Base-by-base conservation (phyloP, 1,284 basidiomycete species). In the Meripilus lineatus region DNA sequence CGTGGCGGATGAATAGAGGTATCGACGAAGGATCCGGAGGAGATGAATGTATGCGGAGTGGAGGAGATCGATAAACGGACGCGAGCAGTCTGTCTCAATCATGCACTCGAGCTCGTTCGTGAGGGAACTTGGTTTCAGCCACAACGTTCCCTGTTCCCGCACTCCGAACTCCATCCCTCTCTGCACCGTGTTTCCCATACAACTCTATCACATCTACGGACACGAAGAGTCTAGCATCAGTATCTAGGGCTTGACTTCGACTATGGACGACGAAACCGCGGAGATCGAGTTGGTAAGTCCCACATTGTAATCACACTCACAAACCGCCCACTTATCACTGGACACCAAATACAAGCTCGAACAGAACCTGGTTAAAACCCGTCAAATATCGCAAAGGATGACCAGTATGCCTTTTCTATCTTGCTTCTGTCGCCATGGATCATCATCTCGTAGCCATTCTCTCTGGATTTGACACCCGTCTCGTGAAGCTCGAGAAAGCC, bases 361-460 rank as follows among this genome's bases (percentile, higher is more conserved):
- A 65, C 87, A 90, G 63, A 89, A 90, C 59, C 70, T 90, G 37
- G 81, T 85, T 62, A 90, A 89, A 64, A 89, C 87, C 0, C 75
- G 77, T 20, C 86, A 86, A 55, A 85, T 87, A 47, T 89, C 86
- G 1, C 82, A 85, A 55, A 70, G 84, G 39, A 89, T 90, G 87
- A 89, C 78, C 51, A 77, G 86, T 89, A 65, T 47, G 83, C 66
- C 5, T 7, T 14, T 18, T 11, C 8, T 7, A 2, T 17, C 4
- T 20, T 11, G 18, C 14, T 13, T 17, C 32, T 26, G 32, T 22
- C 32, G 40, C 30, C 47, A 44, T 44, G 45, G 48, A 24, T 43
- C 41, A 43, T 43, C 37, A 43, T 34, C 32, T 43, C 41, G 21
- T 50, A 89, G 86, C 82, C 33, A 81, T 89, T 51, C 70, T 90